Conservation (phyloP, 2,329 filamentous ascomycete genomes). For the Orbilia javanica region DNA sequence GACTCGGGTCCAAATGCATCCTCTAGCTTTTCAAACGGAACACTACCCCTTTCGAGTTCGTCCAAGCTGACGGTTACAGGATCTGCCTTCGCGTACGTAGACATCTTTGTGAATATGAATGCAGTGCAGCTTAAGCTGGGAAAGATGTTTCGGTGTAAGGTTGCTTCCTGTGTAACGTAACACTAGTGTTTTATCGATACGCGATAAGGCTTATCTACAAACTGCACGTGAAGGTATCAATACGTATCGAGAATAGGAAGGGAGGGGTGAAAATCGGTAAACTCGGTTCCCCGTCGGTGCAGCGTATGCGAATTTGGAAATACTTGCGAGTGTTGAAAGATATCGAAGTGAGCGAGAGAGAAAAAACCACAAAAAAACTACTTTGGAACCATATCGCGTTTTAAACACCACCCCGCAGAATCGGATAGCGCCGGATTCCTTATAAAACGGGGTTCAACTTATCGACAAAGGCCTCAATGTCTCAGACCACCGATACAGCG, state of each 20-base stretch:
- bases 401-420: conserved; percentile 42
- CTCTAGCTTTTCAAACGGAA: conserved; percentile 77
- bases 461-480: conserved; percentile 46
- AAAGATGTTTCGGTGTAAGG: background rate
- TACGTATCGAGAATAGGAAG: background rate
- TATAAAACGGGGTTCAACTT: background rate
- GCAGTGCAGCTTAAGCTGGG: too few relatives aligned
- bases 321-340: conserved; percentile 14
- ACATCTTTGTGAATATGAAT: conserved; percentile 43
- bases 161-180: conserved; percentile 46
- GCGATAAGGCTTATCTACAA: conserved; percentile 54
- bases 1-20: conserved; percentile 90
- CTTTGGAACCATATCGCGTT: conserved; percentile 47
- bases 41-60: conserved; percentile 69
- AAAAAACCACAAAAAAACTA: background rate
- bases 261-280: background rate
- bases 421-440: conserved; percentile 57
- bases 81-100: conserved; percentile 65
- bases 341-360: background rate
- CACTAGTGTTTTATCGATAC: conserved; percentile 40
- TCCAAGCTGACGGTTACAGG: conserved; percentile 74
- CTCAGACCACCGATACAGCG: conserved; percentile 33
- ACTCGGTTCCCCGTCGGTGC: conserved; percentile 2
- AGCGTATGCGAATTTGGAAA: conserved; percentile 6
- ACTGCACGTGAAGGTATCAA: background rate